These are phyloP conservation scores for Tricholoma flavovirens DNA, from an alignment of 768 basidiomycete species.

Conservation along the genomic window DNA sequence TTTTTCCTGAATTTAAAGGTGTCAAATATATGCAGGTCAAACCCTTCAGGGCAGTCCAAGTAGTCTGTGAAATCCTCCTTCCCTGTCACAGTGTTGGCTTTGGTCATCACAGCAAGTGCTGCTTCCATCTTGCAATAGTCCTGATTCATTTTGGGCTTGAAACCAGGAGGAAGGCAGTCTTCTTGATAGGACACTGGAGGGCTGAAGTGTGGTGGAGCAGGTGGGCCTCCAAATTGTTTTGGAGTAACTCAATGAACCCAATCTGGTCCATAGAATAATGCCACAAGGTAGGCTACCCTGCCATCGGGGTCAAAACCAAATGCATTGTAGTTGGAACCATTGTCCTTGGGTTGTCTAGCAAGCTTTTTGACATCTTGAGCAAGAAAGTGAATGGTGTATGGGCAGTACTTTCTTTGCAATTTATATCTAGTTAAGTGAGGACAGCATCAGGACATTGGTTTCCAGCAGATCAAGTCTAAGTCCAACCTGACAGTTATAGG, in stretches of 20 bases:
- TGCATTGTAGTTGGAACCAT: slow-evolving; percentile 1
- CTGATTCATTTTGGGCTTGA: background rate
- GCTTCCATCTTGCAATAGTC: background rate
- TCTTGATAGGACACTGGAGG: slow-evolving; percentile 1
- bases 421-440: too few species aligned
- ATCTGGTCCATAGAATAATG: background rate
- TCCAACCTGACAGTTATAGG: too few species aligned
- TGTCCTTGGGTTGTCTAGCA: background rate
- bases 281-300: background rate
- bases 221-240: slow-evolving; percentile 1
- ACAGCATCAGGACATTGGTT: too few species aligned
- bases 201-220: background rate
- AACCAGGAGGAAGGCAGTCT: slow-evolving; percentile 1
- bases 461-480: too few species aligned
- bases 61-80: too few species aligned
- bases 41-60: too few species aligned
- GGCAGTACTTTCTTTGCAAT: too few species aligned
- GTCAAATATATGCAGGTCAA: too few species aligned
- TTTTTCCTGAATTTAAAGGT: too few species aligned
- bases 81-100: too few species aligned
- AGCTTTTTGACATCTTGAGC: background rate
- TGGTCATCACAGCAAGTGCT: background rate
- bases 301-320: slow-evolving; percentile 6
- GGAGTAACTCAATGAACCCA: background rate
- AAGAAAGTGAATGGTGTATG: too few species aligned